Evolutionary conservation across 805 yeast species (phyloP).

Genomic region (Teunomyces aglyptinius): DNA sequence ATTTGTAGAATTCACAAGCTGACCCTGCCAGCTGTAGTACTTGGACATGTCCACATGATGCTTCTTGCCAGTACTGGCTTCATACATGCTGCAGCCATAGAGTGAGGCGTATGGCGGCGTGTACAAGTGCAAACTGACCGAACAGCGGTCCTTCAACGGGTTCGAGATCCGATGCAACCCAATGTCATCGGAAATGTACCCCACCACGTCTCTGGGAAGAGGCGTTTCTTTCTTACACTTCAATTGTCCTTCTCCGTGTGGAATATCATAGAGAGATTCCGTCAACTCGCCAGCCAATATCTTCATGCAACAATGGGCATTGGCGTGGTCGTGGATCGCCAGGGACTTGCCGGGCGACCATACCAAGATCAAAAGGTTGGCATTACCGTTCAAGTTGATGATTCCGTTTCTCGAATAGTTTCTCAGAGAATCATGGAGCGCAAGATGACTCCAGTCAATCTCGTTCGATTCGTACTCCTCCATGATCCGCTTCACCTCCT

Average conservation of each 20-base stretch:
- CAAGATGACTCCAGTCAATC: slow-evolving; percentile 58
- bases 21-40: slow-evolving; percentile 63
- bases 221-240: slow-evolving; percentile 23
- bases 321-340: slow-evolving; percentile 71
- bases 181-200: slow-evolving; percentile 63
- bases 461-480: slow-evolving; percentile 46
- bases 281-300: slow-evolving; percentile 56
- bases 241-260: slow-evolving; percentile 32
- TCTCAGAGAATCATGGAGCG: slow-evolving; percentile 49
- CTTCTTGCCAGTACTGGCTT: slow-evolving; percentile 46
- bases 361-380: slow-evolving; percentile 62
- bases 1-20: slow-evolving; percentile 21
- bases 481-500: slow-evolving; percentile 45
- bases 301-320: slow-evolving; percentile 76
- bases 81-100: slow-evolving; percentile 53
- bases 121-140: slow-evolving; percentile 68
- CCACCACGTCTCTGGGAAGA: slow-evolving; percentile 45
- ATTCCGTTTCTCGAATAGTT: slow-evolving; percentile 71
- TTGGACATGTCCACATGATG: slow-evolving; percentile 58
- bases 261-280: slow-evolving; percentile 57
- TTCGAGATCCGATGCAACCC: slow-evolving; percentile 68
- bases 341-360: slow-evolving; percentile 70
- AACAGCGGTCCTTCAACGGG: slow-evolving; percentile 36
- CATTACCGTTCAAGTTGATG: slow-evolving; percentile 66
- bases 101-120: slow-evolving; percentile 74